Conservation (phyloP, 2,329 filamentous ascomycete genomes). For the Arthroderma sp. region DNA sequence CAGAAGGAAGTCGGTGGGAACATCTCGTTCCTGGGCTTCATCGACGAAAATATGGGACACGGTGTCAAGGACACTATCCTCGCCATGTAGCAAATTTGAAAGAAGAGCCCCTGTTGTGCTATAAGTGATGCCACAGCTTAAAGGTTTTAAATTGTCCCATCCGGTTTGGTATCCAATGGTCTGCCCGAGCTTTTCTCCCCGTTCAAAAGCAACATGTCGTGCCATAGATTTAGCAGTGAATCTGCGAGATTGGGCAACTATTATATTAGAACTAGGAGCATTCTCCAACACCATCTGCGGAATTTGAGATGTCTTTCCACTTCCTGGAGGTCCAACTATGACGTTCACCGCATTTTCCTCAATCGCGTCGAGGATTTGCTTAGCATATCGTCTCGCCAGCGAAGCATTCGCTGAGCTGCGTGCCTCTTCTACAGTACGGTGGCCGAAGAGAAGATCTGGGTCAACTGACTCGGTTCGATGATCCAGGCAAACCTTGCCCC, state of each 20-base stretch:
- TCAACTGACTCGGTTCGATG: neutral
- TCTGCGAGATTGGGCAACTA: constrained; percentile 41
- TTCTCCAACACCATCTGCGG: constrained; percentile 43
- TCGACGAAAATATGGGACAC: constrained; percentile 41
- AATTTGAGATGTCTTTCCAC: constrained; percentile 38
- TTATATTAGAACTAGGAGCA: constrained; percentile 35
- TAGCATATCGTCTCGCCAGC: neutral
- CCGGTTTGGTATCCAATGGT: constrained; percentile 39
- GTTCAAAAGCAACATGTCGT: constrained; percentile 36
- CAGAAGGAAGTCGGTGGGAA: constrained; percentile 37
- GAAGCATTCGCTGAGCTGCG: neutral
- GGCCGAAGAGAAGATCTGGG: neutral
- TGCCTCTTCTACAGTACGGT: neutral
- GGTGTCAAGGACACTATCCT: constrained; percentile 30
- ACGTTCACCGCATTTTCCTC: constrained; percentile 33
- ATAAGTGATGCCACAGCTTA: constrained; percentile 35
- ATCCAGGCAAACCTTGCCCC: neutral
- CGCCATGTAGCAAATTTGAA: constrained; percentile 31
- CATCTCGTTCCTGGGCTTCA: constrained; percentile 40
- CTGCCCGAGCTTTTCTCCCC: constrained; percentile 30
- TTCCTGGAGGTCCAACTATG: constrained; percentile 37
- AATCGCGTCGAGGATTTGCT: neutral
- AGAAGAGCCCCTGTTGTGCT: constrained; percentile 42
- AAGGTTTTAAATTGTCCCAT: constrained; percentile 26
- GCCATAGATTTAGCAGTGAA: constrained; percentile 39